Evolutionary conservation across 108 stramenopile genomes (phyloP).

Genomic region (Cyclotella cryptica): DNA sequence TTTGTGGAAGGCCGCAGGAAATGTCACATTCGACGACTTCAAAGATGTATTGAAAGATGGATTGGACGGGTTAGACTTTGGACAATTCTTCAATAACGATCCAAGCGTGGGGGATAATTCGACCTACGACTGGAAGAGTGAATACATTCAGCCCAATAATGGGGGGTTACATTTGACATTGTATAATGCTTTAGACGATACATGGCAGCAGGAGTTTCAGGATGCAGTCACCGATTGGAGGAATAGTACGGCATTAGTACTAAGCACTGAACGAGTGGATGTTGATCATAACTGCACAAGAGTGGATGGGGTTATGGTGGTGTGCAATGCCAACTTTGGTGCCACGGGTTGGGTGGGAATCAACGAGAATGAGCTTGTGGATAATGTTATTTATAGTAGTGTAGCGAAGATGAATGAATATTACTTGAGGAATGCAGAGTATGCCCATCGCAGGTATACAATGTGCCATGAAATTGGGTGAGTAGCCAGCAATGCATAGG

Average conservation of each 20-base stretch:
- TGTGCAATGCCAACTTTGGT: conserved; percentile 78
- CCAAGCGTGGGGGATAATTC: conserved; percentile 69
- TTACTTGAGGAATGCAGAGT: conserved; percentile 66
- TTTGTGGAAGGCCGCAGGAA: conserved; percentile 29
- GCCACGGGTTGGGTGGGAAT: conserved; percentile 82
- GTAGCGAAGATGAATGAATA: conserved; percentile 85
- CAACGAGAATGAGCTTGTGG: conserved; percentile 59
- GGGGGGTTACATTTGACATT: conserved; percentile 66
- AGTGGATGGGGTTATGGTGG: conserved; percentile 67
- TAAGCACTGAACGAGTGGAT: conserved; percentile 37
- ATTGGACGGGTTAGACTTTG: conserved; percentile 45
- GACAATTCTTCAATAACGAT: conserved; percentile 47
- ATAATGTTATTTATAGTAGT: conserved; percentile 51
- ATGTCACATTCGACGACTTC: conserved; percentile 44
- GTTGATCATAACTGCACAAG: conserved; percentile 41
- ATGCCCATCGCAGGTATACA: conserved; percentile 49
- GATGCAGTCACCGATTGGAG: conserved; percentile 71
- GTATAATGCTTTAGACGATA: conserved; percentile 65
- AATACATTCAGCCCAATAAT: conserved; percentile 33
- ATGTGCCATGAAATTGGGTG: conserved; percentile 47
- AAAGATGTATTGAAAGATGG: conserved; percentile 33
- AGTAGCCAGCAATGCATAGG: not conserved
- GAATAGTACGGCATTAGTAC: conserved; percentile 59
- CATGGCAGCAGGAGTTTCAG: conserved; percentile 65
- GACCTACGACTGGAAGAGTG: conserved; percentile 57